phyloP scores from a whole-genome alignment of 495 filamentous ascomycete species.

The Lophiotrema nucula region DNA sequence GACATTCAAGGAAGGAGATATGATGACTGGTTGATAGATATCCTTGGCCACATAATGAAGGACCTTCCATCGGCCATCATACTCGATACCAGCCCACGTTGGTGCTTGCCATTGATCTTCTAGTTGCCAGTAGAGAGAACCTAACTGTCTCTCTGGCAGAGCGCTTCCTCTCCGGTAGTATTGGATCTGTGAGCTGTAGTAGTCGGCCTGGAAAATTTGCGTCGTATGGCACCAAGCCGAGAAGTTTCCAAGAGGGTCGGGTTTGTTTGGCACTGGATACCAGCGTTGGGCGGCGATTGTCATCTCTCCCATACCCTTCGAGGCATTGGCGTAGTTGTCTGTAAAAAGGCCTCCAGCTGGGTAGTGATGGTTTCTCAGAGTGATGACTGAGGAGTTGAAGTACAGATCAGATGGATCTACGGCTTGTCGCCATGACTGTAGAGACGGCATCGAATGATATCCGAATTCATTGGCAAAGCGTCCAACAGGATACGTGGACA shows the following conservation, averaged over 20 bases:
- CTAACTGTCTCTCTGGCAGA: conserved; percentile 59
- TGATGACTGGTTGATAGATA: conserved; percentile 60
- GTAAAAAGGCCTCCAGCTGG: conserved; percentile 54
- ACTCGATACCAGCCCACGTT: conserved; percentile 65
- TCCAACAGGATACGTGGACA: conserved; percentile 56
- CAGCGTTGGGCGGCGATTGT: conserved; percentile 58
- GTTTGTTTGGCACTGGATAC: conserved; percentile 62
- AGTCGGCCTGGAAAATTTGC: conserved; percentile 67
- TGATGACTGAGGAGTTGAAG: conserved; percentile 61
- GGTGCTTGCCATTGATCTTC: conserved; percentile 71
- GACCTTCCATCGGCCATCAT: conserved; percentile 65
- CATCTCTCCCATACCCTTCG: conserved; percentile 62
- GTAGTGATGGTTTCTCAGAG: conserved; percentile 66
- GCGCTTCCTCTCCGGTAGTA: conserved; percentile 66
- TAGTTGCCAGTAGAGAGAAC: conserved; percentile 67
- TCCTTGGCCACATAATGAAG: conserved; percentile 61
- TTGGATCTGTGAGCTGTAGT: conserved; percentile 62
- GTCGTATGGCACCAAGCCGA: conserved; percentile 67
- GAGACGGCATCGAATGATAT: conserved; percentile 64
- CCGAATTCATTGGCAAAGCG: conserved; percentile 70
- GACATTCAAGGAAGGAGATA: conserved; percentile 61
- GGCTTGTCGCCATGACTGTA: conserved; percentile 61
- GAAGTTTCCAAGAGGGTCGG: conserved; percentile 61
- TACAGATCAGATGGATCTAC: conserved; percentile 51
- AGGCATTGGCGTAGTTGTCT: conserved; percentile 42